Base-by-base conservation (phyloP, 768 basidiomycete genomes). In the Auriscalpium orientale region DNA sequence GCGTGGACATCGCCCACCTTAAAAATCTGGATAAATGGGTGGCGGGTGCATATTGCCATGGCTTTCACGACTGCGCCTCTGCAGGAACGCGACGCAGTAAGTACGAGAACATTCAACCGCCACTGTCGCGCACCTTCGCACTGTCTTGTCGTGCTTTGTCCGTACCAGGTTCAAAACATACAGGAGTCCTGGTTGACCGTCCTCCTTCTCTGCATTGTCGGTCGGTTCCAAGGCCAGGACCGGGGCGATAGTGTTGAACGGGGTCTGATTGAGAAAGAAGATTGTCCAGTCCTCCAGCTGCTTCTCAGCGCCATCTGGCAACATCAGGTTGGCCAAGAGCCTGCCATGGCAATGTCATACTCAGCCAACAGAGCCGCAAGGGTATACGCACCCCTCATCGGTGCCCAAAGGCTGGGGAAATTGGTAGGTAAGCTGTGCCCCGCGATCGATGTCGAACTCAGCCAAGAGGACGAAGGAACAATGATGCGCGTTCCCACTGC, bases 371-470 rank as follows among this genome's bases (percentile, higher is more conserved):
- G 28, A 28, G 28, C 2, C 28, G 28, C 28, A 28, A 5, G 28
- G 22, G 35, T 33, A 8, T 20, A 71, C 82, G 63, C 67, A 95
- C 95, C 91, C 88, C 70, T 95, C 93, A 79, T 98, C 91, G 56
- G 91, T 84, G 10, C 95, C 97, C 37, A 97, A 78, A 12, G 93
- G 91, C 65, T 90, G 90, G 10, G 97, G 97, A 67, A 95, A 98
- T 71, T 98, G 93, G 70, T 97, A 95, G 44, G 91, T 88, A 59
- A 99, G 77, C 61, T 92, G 89, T 3, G 95, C 90, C 36, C 97
- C 97, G 56, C 89, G 83, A 67, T 92, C 86, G 61, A 99, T 98
- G 75, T 99, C 91, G 74, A 99, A 99, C 70, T 98, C 97, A n/a
- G 97, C 97, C 53, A 98, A 81, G 49, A 99, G 78, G 57, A 97